Conservation (phyloP, 768 basidiomycete genomes). For the Kwoniella bestiolae region DNA sequence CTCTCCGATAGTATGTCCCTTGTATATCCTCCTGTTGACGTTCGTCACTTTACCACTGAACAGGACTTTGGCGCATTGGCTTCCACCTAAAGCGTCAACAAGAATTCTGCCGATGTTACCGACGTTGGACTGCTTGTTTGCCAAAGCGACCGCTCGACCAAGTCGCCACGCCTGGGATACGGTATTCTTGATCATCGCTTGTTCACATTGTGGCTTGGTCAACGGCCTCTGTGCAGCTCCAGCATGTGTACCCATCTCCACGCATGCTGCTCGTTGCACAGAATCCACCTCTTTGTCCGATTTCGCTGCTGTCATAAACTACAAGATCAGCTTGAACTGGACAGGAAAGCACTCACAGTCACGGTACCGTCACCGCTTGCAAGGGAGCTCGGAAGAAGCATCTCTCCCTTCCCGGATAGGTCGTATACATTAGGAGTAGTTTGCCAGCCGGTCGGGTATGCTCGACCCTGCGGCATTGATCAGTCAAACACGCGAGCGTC, state of each 20-base stretch:
- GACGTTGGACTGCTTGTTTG: slow-evolving; percentile 31
- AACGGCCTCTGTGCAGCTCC: slow-evolving; percentile 62
- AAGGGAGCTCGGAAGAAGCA: slow-evolving; percentile 57
- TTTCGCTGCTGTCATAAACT: slow-evolving; percentile 61
- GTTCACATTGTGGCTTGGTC: slow-evolving; percentile 55
- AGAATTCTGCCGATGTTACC: slow-evolving; percentile 58
- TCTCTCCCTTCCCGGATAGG: slow-evolving; percentile 23
- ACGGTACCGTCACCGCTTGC: slow-evolving; percentile 59
- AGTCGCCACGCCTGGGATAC: slow-evolving; percentile 69
- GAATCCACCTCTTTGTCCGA: slow-evolving; percentile 61
- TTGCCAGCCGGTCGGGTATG: slow-evolving; percentile 55
- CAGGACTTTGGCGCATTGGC: slow-evolving; percentile 55
- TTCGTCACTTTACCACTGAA: slow-evolving; percentile 69
- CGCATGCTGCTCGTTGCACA: slow-evolving; percentile 61
- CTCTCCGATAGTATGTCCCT: slow-evolving; percentile 51
- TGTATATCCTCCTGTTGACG: slow-evolving; percentile 61
- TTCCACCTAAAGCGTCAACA: slow-evolving; percentile 42
- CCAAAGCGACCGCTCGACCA: slow-evolving; percentile 62
- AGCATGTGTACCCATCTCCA: slow-evolving; percentile 62
- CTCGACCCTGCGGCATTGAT: slow-evolving; percentile 36
- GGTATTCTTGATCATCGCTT: slow-evolving; percentile 62
- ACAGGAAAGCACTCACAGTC: slow-evolving; percentile 40
- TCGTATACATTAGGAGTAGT: slow-evolving; percentile 46
- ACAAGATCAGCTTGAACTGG: neutral
- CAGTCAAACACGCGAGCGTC: neutral